Evolutionary conservation across 2,329 filamentous ascomycete species (phyloP).

Genomic region (Colletotrichum orbiculare): DNA sequence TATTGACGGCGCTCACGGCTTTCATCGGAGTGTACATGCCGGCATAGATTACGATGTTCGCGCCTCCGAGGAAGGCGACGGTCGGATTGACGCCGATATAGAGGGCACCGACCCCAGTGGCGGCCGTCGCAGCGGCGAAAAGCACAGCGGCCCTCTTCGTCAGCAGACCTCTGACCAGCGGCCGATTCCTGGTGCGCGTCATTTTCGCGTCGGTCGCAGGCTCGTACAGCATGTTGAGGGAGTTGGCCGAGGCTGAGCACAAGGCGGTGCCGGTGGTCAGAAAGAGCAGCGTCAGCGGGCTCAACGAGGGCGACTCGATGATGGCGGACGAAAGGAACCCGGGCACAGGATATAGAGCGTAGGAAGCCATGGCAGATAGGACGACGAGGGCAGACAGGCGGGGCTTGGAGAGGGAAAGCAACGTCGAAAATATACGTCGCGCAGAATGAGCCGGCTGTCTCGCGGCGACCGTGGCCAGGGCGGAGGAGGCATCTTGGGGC

Average conservation of each 20-base stretch:
- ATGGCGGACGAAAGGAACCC: slow-evolving; percentile 79
- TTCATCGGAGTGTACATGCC: slow-evolving; percentile 95
- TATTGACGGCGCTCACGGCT: slow-evolving; percentile 86
- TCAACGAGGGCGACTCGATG: slow-evolving; percentile 80
- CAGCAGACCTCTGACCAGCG: slow-evolving; percentile 85
- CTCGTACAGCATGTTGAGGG: slow-evolving; percentile 98
- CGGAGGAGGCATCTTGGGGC: slow-evolving; percentile 64
- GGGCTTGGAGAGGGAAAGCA: slow-evolving; percentile 94
- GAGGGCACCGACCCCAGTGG: slow-evolving; percentile 76
- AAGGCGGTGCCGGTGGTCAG: slow-evolving; percentile 90
- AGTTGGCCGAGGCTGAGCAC: slow-evolving; percentile 90
- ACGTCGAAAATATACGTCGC: slow-evolving; percentile 78
- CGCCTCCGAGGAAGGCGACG: slow-evolving; percentile 83
- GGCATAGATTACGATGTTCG: slow-evolving; percentile 91
- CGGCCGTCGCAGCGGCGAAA: slow-evolving; percentile 82
- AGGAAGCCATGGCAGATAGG: slow-evolving; percentile 89
- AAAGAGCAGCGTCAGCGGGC: slow-evolving; percentile 90
- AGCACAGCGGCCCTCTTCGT: slow-evolving; percentile 75
- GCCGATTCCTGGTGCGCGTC: slow-evolving; percentile 91
- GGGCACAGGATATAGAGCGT: slow-evolving; percentile 92
- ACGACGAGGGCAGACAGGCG: slow-evolving; percentile 92
- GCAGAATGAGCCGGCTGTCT: slow-evolving; percentile 62
- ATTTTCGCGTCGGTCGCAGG: slow-evolving; percentile 90
- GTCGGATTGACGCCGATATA: slow-evolving; percentile 96
- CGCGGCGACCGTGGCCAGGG: slow-evolving; percentile 64